Evolutionary conservation across 441 rosid genomes (phyloP).

Genomic region (Erodium chrysanthum): DNA sequence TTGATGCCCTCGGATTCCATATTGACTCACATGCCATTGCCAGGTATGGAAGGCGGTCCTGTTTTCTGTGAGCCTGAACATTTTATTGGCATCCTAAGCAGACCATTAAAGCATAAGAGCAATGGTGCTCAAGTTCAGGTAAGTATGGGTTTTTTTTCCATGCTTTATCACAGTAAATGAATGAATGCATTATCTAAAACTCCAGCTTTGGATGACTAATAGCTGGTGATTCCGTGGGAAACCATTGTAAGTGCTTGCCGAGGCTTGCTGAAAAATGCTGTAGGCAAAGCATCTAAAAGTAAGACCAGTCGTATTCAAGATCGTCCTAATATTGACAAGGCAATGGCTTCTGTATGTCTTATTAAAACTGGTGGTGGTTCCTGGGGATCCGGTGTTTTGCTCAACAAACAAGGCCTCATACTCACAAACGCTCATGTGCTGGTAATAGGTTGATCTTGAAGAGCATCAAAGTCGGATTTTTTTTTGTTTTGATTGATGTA

Average conservation of each 20-base stretch:
- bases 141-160: background rate
- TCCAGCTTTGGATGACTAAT: constrained; percentile 86
- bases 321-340: no score
- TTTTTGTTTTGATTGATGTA: no score
- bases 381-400: constrained; percentile 92
- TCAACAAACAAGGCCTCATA: constrained; percentile 67
- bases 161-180: constrained; percentile 32
- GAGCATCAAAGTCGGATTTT: constrained; percentile 22
- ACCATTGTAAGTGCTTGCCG: constrained; percentile 84
- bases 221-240: constrained; percentile 99
- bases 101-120: constrained; percentile 73
- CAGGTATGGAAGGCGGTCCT: constrained; percentile 93
- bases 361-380: constrained; percentile 56
- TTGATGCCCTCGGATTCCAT: constrained; percentile 17
- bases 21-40: constrained; percentile 14
- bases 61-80: constrained; percentile 50
- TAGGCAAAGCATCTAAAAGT: constrained; percentile 26
- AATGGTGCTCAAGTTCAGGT: constrained; percentile 93
- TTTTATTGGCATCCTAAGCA: constrained; percentile 63
- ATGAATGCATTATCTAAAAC: constrained; percentile 57
- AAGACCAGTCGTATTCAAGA: constrained; percentile 5
- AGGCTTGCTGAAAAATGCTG: constrained; percentile 54
- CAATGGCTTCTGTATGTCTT: constrained; percentile 63
- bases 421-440: constrained; percentile 88
- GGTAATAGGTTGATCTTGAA: constrained; percentile 55